phyloP scores from a whole-genome alignment of 768 basidiomycete species.

The Rubroboletus pulcherrimus region DNA sequence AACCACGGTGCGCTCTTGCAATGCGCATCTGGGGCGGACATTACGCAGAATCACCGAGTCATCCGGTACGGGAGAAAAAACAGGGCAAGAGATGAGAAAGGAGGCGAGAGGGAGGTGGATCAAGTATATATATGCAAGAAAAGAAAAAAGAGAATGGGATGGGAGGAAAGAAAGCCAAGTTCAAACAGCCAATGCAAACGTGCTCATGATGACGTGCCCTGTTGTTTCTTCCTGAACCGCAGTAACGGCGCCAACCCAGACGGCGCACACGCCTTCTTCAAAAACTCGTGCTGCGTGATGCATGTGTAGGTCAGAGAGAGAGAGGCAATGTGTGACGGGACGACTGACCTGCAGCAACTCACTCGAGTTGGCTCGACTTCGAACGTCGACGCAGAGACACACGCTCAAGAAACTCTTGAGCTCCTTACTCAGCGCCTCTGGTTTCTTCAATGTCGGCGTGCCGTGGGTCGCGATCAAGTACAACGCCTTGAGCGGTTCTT shows the following conservation, averaged over 20 bases:
- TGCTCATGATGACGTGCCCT: constrained; percentile 34
- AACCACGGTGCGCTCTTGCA: too few species aligned
- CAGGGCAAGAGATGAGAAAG: neutral
- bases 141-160: neutral
- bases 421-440: constrained; percentile 86
- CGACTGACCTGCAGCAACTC: constrained; percentile 75
- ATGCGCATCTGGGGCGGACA: neutral
- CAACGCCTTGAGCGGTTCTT: constrained; percentile 90
- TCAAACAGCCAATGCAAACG: neutral
- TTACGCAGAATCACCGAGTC: neutral
- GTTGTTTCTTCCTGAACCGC: constrained; percentile 71
- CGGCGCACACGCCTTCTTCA: constrained; percentile 82
- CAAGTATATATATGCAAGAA: constrained; percentile 23
- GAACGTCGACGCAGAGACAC: constrained; percentile 96
- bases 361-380: constrained; percentile 84
- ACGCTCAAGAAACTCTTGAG: constrained; percentile 96
- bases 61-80: neutral
- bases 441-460: constrained; percentile 95
- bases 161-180: neutral
- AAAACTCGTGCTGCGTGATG: constrained; percentile 82
- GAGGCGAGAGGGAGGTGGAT: neutral
- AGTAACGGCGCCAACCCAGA: constrained; percentile 83
- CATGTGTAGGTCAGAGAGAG: neutral
- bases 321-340: too few species aligned
- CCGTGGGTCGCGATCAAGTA: constrained; percentile 98